A percentile compares a stretch with the other conserved stretches of the same genome.
Evolutionary conservation across 306 rosid species (phyloP).

Genomic region (Citrullus colocynthis): DNA sequence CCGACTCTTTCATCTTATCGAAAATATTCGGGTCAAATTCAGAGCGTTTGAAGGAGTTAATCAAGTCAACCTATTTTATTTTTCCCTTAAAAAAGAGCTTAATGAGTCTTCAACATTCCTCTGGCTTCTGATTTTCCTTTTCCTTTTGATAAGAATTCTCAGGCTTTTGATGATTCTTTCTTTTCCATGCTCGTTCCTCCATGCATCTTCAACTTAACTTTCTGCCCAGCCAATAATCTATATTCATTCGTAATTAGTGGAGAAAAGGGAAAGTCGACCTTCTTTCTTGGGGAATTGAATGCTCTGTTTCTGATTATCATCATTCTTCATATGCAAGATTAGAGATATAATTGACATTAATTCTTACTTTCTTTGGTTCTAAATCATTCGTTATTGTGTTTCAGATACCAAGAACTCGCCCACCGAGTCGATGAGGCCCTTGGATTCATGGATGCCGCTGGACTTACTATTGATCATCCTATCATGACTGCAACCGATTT

Average conservation of each 20-base stretch:
- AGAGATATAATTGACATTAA: background rate
- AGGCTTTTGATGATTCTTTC: background rate
- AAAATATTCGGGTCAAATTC: background rate
- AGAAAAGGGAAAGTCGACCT: background rate
- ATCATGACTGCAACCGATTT: slow-evolving; percentile 92
- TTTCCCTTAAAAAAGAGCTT: background rate
- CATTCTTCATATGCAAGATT: background rate
- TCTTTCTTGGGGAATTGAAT: background rate
- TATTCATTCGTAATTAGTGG: background rate
- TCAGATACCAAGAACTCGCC: slow-evolving; percentile 91
- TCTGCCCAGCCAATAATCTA: background rate
- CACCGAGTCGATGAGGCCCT: slow-evolving; percentile 97
- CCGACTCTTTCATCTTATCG: background rate
- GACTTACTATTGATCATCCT: slow-evolving; percentile 91
- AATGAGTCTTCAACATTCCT: background rate
- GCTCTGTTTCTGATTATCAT: background rate
- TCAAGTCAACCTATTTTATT: no score
- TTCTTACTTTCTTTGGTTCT: background rate
- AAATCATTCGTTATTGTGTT: slow-evolving; percentile 11
- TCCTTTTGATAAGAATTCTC: background rate
- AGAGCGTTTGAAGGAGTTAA: background rate
- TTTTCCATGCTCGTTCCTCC: background rate
- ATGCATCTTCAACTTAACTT: background rate
- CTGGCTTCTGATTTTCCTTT: background rate
- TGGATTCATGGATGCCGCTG: slow-evolving; percentile 98